These are phyloP conservation scores for Stephania cephalantha DNA, from an alignment of 164 flowering plant species.

Conservation along the genomic window DNA sequence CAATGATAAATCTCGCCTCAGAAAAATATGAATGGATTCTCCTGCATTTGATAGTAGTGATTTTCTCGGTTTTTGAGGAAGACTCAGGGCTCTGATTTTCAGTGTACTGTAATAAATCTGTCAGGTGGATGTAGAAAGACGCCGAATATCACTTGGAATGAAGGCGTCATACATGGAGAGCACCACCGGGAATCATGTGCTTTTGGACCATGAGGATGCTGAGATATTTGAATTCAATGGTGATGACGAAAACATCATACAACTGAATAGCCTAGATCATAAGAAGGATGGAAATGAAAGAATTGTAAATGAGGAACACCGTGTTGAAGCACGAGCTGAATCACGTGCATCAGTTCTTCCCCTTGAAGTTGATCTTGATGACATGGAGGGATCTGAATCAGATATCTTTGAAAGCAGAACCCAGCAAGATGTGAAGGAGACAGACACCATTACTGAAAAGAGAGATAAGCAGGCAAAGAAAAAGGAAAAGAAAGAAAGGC, in stretches of 20 bases:
- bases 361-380: conserved; percentile 83
- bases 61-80: no score
- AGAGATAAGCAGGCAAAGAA: conserved; percentile 42
- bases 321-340: conserved; percentile 40
- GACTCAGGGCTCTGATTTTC: neutral
- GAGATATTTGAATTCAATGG: conserved; percentile 18
- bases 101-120: conserved; percentile 3
- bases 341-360: conserved; percentile 77
- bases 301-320: conserved; percentile 20
- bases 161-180: conserved; percentile 48
- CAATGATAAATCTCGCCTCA: neutral
- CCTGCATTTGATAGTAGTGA: neutral
- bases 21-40: neutral
- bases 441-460: conserved; percentile 30
- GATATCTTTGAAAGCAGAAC: conserved; percentile 19
- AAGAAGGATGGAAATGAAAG: conserved; percentile 18
- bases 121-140: conserved; percentile 70
- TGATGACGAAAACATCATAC: conserved; percentile 12
- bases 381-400: conserved; percentile 38
- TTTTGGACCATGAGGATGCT: conserved; percentile 19
- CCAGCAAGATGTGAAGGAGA: conserved; percentile 21
- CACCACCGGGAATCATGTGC: conserved; percentile 11
- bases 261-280: conserved; percentile 9
- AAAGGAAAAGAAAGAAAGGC: conserved; percentile 67
- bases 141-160: conserved; percentile 81